Conservation (phyloP, 345 rosid species). For the Cardamine chenopodiifolia region DNA sequence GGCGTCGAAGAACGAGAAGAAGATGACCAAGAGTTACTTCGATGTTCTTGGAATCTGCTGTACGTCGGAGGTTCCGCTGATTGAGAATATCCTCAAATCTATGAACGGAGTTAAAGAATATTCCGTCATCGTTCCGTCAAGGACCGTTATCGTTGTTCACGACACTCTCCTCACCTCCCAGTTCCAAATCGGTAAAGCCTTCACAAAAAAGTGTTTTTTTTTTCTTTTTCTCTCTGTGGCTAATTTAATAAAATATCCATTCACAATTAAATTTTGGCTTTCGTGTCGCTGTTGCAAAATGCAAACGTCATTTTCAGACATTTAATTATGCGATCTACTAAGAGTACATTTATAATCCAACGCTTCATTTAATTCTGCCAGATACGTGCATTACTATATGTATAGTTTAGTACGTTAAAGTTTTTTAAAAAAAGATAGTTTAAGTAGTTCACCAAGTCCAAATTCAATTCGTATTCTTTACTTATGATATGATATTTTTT, state of each 20-base stretch:
- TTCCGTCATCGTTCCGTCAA: slow-evolving; percentile 73
- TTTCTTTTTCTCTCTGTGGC: neutral
- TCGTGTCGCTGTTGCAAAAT: neutral
- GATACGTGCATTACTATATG: neutral
- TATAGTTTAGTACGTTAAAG: neutral
- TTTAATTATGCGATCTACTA: neutral
- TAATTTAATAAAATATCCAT: too few species aligned
- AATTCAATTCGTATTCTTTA: neutral
- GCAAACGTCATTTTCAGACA: slow-evolving; percentile 22
- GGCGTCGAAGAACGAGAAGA: slow-evolving; percentile 34
- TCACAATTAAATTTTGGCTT: neutral
- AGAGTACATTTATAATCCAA: neutral
- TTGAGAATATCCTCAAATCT: slow-evolving; percentile 65
- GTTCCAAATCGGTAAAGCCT: slow-evolving; percentile 68
- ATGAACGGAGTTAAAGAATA: slow-evolving; percentile 68
- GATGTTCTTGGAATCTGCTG: slow-evolving; percentile 91
- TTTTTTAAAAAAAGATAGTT: neutral
- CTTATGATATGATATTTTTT: too few species aligned
- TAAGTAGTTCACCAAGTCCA: neutral
- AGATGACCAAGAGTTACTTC: slow-evolving; percentile 72
- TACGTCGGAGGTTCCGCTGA: slow-evolving; percentile 78
- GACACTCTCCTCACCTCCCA: slow-evolving; percentile 67
- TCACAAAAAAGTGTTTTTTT: too few species aligned
- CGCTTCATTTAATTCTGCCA: neutral
- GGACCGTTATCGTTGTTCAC: slow-evolving; percentile 88